Evolutionary conservation across 441 rosid species (phyloP).

Genomic region (Kokia cookei): DNA sequence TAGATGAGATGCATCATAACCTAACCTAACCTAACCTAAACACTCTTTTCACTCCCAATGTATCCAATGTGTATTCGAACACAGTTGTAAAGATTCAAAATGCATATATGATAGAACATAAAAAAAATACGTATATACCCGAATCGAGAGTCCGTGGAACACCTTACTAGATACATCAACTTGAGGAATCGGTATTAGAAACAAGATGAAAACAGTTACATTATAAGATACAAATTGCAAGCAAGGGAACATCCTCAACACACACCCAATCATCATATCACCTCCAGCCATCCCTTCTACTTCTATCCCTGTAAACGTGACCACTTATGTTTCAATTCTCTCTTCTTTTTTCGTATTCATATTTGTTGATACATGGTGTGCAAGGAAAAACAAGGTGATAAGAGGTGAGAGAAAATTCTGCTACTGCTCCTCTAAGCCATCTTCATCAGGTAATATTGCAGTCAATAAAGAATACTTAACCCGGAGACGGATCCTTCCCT

Average conservation of each 20-base stretch:
- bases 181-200: conserved; percentile 1
- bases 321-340: not conserved
- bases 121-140: not conserved
- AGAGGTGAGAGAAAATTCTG: not conserved
- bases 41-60: no score
- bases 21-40: no score
- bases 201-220: not conserved
- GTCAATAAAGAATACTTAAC: conserved; percentile 89
- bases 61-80: no score
- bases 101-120: not conserved
- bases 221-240: conserved; percentile 5
- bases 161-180: not conserved
- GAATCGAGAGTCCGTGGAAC: not conserved
- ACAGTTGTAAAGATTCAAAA: not conserved
- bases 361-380: not conserved
- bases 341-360: not conserved
- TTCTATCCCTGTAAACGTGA: not conserved
- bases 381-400: not conserved
- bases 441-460: conserved; percentile 61
- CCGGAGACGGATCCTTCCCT: conserved; percentile 78
- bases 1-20: not conserved
- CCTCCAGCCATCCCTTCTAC: not conserved
- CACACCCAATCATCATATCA: not conserved
- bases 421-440: conserved; percentile 31
- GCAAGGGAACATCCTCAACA: not conserved